A percentile compares a stretch with the other conserved stretches of the same genome.
phyloP scores from a whole-genome alignment of 768 basidiomycete genomes.

The Naganishia kalamii region DNA sequence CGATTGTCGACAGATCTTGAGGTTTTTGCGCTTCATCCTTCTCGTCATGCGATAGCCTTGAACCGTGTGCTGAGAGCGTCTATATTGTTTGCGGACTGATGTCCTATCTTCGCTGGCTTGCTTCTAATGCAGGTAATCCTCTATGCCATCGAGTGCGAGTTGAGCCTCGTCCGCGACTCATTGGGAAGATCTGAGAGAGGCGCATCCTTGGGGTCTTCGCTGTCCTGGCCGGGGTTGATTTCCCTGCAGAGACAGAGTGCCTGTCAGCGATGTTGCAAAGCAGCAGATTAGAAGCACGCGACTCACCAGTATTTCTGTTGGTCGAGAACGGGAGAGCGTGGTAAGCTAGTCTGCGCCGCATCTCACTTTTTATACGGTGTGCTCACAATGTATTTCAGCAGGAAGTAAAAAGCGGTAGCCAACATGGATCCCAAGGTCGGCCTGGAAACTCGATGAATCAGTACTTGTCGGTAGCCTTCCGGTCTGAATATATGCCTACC shows the following conservation, averaged over 20 bases:
- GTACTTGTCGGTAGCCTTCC: neutral
- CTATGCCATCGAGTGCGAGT: conserved; percentile 10
- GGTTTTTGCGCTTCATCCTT: too few relatives aligned
- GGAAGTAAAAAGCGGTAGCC: conserved; percentile 56
- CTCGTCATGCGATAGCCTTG: too few relatives aligned
- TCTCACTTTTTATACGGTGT: neutral
- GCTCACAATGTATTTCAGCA: conserved; percentile 51
- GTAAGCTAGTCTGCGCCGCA: neutral
- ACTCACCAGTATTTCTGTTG: conserved; percentile 4
- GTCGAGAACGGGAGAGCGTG: neutral
- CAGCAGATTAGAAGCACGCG: neutral
- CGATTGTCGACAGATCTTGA: too few relatives aligned
- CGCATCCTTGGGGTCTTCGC: conserved; percentile 50
- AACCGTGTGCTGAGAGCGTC: too few relatives aligned
- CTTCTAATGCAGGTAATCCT: too few relatives aligned
- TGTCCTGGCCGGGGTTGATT: conserved; percentile 54
- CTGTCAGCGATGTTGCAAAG: neutral
- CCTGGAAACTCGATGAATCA: conserved; percentile 50
- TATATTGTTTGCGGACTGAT: too few relatives aligned
- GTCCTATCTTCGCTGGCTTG: too few relatives aligned
- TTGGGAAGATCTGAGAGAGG: conserved; percentile 37
- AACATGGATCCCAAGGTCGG: conserved; percentile 63
- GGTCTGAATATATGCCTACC: neutral
- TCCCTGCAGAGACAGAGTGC: conserved; percentile 49
- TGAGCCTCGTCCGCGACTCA: neutral